These are phyloP conservation scores for Candida corydali DNA, from an alignment of 805 yeast genomes.

Conservation along the genomic window DNA sequence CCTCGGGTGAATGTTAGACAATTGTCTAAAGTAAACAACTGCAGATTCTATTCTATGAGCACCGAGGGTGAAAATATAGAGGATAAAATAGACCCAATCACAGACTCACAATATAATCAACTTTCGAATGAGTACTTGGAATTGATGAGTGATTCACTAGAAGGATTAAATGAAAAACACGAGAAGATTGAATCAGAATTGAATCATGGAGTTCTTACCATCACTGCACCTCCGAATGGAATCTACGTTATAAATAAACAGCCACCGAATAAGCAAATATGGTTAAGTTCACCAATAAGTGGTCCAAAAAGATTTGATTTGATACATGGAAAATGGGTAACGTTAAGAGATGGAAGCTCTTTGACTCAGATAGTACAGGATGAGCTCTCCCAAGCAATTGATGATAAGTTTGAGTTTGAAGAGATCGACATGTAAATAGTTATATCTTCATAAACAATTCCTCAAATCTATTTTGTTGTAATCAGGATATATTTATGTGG, in stretches of 20 bases:
- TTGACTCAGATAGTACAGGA: constrained; percentile 31
- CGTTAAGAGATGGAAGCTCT: constrained; percentile 56
- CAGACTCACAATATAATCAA: constrained; percentile 54
- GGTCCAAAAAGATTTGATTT: constrained; percentile 83
- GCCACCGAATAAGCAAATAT: constrained; percentile 95
- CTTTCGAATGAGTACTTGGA: constrained; percentile 70
- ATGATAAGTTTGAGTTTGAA: constrained; percentile 16
- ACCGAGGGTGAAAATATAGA: constrained; percentile 58
- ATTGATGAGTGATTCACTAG: constrained; percentile 59
- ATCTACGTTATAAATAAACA: constrained; percentile 93
- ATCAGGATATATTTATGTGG: too few species aligned
- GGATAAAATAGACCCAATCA: constrained; percentile 44
- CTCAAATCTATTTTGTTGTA: too few species aligned
- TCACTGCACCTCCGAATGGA: constrained; percentile 68
- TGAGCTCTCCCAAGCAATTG: constrained; percentile 30
- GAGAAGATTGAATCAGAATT: constrained; percentile 74
- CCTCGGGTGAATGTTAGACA: too few species aligned
- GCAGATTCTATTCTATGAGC: constrained; percentile 14
- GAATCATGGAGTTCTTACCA: constrained; percentile 81
- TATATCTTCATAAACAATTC: too few species aligned
- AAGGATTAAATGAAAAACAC: constrained; percentile 55
- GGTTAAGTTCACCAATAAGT: constrained; percentile 90
- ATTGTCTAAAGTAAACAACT: not conserved
- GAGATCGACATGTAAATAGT: constrained; percentile 11
- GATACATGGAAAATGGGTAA: constrained; percentile 71